Base-by-base conservation (phyloP, 441 rosid species). In the Daphne laureola region DNA sequence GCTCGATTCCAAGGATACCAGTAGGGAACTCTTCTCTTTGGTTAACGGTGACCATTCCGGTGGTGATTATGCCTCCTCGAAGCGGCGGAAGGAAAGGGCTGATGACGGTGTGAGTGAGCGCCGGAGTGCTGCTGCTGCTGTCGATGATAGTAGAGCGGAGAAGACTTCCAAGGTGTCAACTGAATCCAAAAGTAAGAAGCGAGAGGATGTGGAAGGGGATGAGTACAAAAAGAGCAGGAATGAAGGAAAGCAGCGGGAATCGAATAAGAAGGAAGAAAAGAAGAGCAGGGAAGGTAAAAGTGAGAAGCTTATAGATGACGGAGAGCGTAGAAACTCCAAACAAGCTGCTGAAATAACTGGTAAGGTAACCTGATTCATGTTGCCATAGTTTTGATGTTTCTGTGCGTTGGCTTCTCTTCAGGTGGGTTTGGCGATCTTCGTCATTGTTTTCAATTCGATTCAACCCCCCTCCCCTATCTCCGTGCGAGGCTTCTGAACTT, bases 121-220 rank as follows among this genome's bases (percentile, higher is more conserved):
- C 65, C 88, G 95, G 95, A 83, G 79, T 65, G 88, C 84, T 5
- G 82, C 88, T 65, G 88, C 84, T 5, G 82, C 88, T 0, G 91
- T 77, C 6, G 90, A 78, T 21, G 85, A 75, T 43, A 55, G 60
- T 26, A 76, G 73, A 61, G 58, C 82, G 63, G 57, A 76, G 26
- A 80, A 68, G 82, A 89, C 79, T 70, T 59, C 59, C 1, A 92
- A 81, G 52, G 73, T 59, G 44, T 76, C 74, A 0, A 64, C 77
- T 50, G 98, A 83, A 17, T 65, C 74, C 17, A 87, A 71, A 81
- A 85, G 87, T 61, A 87, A 72, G 73, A 78, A 73, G 66, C 84
- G 85, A 65, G 91, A 79, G 25, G 87, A 68, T 31, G 85, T 53
- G 4, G 95, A 78, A 63, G 80, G 65, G 56, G 83, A 67, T 45